Base-by-base conservation (phyloP, 768 basidiomycete genomes). In the Hydnomerulius pinastri region DNA sequence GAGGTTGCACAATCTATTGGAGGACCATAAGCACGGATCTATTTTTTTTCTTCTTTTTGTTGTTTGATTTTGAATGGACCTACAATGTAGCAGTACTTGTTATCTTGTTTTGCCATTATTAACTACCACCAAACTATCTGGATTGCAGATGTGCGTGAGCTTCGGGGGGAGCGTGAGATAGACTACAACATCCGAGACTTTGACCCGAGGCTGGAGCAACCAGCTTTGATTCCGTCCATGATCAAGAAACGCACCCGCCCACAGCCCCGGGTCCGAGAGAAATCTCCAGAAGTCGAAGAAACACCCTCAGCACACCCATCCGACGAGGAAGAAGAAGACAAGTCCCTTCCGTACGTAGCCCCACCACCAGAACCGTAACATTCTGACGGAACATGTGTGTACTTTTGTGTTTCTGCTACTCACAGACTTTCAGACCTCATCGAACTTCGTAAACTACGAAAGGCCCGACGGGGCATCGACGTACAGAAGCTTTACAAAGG, bases 401-500 rank as follows among this genome's bases (percentile, higher is more conserved):
- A 38, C 30, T 18, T 23, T 4, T 6, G n/a, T n/a, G n/a, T 24
- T 9, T 55, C 43, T 29, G 41, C 39, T 21, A 5, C 20, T 10
- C 38, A 39, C 53, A 91, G 90, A 46, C 70, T 96, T 23, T 81
- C 88, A 55, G 92, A 96, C 46, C 78, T 98, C 15, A 80, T 96
- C 35, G 88, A 93, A 56, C 71, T 97, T 23, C 79, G 92, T 38
- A 92, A 86, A 63, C 71, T 95, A 23, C 79, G 84, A 44, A 84
- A 80, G 61, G 64, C 80, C 25, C 74, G 90, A 48, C 81, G 85
- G 62, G 96, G 95, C 2, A 97, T 98, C 43, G 93, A 97, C 58
- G 79, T 83, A 1, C 75, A 83, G 41, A 94, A 87, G 63, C 73
- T 99, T 12, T 91, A 86, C 65, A 85, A 87, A 54, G 96, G 95